Evolutionary conservation across 2,329 filamentous ascomycete genomes (phyloP).

Genomic region (Emmonsiellopsis sp.): DNA sequence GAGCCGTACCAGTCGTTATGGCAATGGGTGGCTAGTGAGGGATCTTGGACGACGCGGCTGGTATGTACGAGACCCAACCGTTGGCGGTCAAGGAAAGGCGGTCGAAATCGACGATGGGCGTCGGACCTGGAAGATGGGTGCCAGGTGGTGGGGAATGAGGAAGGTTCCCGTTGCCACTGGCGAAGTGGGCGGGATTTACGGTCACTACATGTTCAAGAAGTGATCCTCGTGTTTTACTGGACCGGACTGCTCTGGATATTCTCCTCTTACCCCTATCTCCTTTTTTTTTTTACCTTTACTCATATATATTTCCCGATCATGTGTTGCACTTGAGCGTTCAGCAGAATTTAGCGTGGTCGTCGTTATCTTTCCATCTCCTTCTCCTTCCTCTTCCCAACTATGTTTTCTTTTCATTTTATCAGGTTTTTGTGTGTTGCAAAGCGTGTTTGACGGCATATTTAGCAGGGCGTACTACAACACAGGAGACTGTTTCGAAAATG

Average conservation of each 20-base stretch:
- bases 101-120: constrained; percentile 44
- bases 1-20: constrained; percentile 39
- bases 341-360: too few species aligned
- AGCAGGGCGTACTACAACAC: too few species aligned
- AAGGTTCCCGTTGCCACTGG: constrained; percentile 50
- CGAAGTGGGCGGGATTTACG: constrained; percentile 50
- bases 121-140: constrained; percentile 73
- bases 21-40: constrained; percentile 60
- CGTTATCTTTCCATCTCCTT: too few species aligned
- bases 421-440: too few species aligned
- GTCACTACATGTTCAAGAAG: constrained; percentile 51
- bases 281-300: constrained; percentile 1
- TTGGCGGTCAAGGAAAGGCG: constrained; percentile 18
- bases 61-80: constrained; percentile 45
- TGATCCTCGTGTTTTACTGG: constrained; percentile 15
- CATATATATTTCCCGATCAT: too few species aligned
- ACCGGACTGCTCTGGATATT: too few species aligned
- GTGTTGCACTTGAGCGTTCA: too few species aligned
- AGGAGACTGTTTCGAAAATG: too few species aligned
- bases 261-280: constrained; percentile 8
- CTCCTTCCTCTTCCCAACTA: too few species aligned
- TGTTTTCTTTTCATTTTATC: too few species aligned
- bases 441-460: too few species aligned
- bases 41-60: constrained; percentile 60
- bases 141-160: constrained; percentile 74